These are phyloP conservation scores for Hymenoscyphus fraxineus DNA, from an alignment of 2,329 filamentous ascomycete genomes.

Conservation along the genomic window DNA sequence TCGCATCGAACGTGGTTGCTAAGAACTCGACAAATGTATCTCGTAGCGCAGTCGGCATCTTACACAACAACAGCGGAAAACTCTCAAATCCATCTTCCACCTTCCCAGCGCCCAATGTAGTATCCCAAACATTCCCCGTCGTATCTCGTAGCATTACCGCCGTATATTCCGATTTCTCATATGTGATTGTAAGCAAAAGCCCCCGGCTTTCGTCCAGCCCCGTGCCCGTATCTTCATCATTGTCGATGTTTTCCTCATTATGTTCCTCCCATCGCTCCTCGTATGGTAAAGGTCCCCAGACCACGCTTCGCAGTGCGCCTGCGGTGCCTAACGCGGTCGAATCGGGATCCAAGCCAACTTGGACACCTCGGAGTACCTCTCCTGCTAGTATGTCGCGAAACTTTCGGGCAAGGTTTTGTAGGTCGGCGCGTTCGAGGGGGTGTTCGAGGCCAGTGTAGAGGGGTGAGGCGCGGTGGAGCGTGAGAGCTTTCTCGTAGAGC, in stretches of 20 bases:
- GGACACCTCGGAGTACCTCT: constrained; percentile 43
- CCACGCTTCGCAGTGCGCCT: constrained; percentile 41
- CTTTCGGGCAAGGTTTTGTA: constrained; percentile 39
- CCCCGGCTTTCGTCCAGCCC: constrained; percentile 21
- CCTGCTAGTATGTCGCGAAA: constrained; percentile 43
- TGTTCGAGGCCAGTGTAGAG: constrained; percentile 38
- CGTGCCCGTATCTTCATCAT: constrained; percentile 20
- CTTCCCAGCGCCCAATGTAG: constrained; percentile 12
- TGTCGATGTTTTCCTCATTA: constrained; percentile 17
- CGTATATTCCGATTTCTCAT: constrained; percentile 32
- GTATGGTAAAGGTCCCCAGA: constrained; percentile 40
- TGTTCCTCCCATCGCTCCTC: constrained; percentile 36
- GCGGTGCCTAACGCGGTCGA: constrained; percentile 36
- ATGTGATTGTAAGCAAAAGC: constrained; percentile 27
- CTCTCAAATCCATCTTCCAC: constrained; percentile 36
- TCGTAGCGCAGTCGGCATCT: constrained; percentile 43
- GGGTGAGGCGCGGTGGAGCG: constrained; percentile 43
- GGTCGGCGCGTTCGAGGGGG: constrained; percentile 34
- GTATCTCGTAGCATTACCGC: constrained; percentile 28
- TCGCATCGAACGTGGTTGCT: constrained; percentile 41
- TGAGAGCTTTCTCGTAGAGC: constrained; percentile 44
- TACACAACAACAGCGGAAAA: constrained; percentile 42
- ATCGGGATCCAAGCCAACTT: constrained; percentile 39
- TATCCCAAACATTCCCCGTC: constrained; percentile 12
- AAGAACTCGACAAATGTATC: constrained; percentile 43